phyloP scores from a whole-genome alignment of 768 basidiomycete species.

The Leccinum variicolor region DNA sequence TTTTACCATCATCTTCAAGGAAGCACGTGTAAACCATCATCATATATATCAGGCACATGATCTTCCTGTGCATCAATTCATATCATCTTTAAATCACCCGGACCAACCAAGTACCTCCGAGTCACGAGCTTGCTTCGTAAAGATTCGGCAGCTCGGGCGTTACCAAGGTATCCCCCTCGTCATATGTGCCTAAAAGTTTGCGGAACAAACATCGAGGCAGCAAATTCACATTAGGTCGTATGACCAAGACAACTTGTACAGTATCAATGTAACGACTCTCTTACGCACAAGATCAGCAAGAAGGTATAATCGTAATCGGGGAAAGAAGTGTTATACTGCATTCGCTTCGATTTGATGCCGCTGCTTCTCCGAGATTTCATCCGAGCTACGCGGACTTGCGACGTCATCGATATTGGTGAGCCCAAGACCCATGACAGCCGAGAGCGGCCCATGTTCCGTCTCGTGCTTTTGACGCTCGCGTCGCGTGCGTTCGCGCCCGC shows the following conservation, averaged over 20 bases:
- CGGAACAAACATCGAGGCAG: neutral
- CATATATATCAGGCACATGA: neutral
- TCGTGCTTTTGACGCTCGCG: neutral
- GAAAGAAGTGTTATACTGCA: neutral
- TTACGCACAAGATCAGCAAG: neutral
- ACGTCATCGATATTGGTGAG: constrained; percentile 24
- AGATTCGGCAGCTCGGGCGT: too few species aligned
- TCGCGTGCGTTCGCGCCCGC: constrained; percentile 13
- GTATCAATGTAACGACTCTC: neutral
- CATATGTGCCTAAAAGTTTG: too few species aligned
- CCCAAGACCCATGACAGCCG: constrained; percentile 28
- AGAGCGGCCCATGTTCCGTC: constrained; percentile 16
- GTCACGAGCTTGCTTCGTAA: neutral
- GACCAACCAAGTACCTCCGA: too few species aligned
- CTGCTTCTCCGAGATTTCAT: constrained; percentile 17
- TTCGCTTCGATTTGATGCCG: neutral
- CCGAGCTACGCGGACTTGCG: constrained; percentile 3
- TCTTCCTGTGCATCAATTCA: neutral
- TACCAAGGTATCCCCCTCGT: too few species aligned
- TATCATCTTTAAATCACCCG: neutral
- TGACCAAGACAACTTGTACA: neutral
- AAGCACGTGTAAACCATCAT: neutral
- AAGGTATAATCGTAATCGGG: neutral
- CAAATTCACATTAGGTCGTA: neutral
- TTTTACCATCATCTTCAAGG: neutral